Conservation (phyloP, 2,329 filamentous ascomycete genomes). For the Colletotrichum australisinense region DNA sequence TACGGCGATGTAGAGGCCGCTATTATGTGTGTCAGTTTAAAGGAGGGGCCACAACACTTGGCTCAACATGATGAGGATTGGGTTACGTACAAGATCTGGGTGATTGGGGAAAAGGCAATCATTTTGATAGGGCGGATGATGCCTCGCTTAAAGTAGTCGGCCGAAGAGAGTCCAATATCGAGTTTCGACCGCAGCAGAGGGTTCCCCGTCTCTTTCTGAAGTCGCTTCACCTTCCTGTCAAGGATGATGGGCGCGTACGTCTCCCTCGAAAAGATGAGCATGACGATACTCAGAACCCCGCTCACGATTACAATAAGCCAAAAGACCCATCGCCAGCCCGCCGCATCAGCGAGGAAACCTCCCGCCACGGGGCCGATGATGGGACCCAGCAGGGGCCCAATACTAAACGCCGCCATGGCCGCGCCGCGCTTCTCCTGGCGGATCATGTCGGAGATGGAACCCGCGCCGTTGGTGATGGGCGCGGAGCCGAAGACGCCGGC, state of each 20-base stretch:
- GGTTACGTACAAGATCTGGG: constrained; percentile 48
- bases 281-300: constrained; percentile 48
- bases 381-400: constrained; percentile 59
- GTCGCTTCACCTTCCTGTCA: constrained; percentile 51
- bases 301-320: constrained; percentile 57
- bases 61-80: constrained; percentile 35
- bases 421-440: constrained; percentile 64
- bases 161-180: constrained; percentile 51
- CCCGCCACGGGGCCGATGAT: constrained; percentile 59
- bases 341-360: constrained; percentile 52
- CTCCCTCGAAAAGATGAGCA: constrained; percentile 56
- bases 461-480: constrained; percentile 73
- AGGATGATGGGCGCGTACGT: constrained; percentile 62
- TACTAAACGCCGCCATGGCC: constrained; percentile 63
- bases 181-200: constrained; percentile 65
- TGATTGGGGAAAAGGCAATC: constrained; percentile 57
- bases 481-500: constrained; percentile 71
- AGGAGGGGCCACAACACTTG: constrained; percentile 35
- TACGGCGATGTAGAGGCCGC: constrained; percentile 51
- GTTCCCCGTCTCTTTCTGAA: constrained; percentile 66
- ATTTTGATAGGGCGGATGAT: constrained; percentile 61
- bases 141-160: constrained; percentile 55
- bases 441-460: constrained; percentile 75
- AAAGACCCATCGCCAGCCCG: constrained; percentile 63
- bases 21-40: not conserved